Conservation (phyloP, 768 basidiomycete genomes). For the Mycena vitilis region DNA sequence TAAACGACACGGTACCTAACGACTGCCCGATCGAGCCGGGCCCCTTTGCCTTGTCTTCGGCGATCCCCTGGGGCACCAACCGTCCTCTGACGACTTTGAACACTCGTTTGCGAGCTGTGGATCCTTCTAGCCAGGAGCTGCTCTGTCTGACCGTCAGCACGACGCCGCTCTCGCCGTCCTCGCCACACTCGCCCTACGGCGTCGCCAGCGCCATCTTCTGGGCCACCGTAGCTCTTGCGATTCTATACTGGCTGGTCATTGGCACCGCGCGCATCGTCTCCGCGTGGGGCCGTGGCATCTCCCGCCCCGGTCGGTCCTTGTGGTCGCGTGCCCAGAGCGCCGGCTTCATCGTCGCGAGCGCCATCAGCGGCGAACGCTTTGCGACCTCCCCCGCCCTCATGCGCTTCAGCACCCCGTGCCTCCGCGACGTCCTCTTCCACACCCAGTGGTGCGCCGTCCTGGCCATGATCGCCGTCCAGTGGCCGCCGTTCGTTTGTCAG, state of each 20-base stretch:
- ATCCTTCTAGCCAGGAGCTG: constrained; percentile 84
- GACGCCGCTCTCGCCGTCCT: constrained; percentile 78
- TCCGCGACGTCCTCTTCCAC: constrained; percentile 93
- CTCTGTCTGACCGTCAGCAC: constrained; percentile 84
- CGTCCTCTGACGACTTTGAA: constrained; percentile 86
- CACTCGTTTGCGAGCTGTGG: constrained; percentile 89
- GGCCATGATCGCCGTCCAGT: constrained; percentile 94
- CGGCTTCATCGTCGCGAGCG: constrained; percentile 91
- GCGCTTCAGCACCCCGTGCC: constrained; percentile 91
- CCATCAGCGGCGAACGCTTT: constrained; percentile 91
- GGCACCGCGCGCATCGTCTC: constrained; percentile 84
- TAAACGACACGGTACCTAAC: constrained; percentile 45
- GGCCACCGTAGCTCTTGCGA: constrained; percentile 76
- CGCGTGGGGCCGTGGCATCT: constrained; percentile 83
- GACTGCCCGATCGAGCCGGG: constrained; percentile 72
- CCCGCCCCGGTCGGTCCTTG: constrained; percentile 67
- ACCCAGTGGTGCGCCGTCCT: constrained; percentile 93
- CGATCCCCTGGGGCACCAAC: constrained; percentile 71
- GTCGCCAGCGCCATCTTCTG: constrained; percentile 76
- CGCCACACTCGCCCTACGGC: constrained; percentile 68
- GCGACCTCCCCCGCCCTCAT: constrained; percentile 87
- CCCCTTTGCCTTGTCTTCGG: constrained; percentile 82
- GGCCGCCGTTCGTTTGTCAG: constrained; percentile 93
- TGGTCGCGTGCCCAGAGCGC: constrained; percentile 84
- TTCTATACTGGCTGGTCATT: constrained; percentile 86